These are phyloP conservation scores for Cryomyces minteri DNA, from an alignment of 495 filamentous ascomycete species.

Conservation along the genomic window DNA sequence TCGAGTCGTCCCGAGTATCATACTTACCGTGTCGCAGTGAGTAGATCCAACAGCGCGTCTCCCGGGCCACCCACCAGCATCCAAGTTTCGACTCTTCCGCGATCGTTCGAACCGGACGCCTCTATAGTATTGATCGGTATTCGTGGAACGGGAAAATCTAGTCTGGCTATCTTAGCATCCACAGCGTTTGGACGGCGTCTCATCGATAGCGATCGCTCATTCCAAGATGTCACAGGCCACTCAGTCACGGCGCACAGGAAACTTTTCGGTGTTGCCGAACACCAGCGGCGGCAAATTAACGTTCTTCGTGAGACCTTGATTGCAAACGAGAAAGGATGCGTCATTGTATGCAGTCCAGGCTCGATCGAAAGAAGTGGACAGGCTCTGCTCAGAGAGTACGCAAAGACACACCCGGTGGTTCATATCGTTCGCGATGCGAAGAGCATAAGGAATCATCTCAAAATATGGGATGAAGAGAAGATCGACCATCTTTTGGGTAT, in stretches of 20 bases:
- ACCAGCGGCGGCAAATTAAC: constrained; percentile 40
- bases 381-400: constrained; percentile 25
- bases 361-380: constrained; percentile 24
- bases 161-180: constrained; percentile 59
- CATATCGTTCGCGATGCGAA: constrained; percentile 53
- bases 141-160: constrained; percentile 59
- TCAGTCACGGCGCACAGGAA: constrained; percentile 41
- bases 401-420: constrained; percentile 46
- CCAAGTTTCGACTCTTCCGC: neutral
- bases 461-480: constrained; percentile 34
- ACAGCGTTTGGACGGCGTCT: constrained; percentile 49
- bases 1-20: neutral
- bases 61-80: constrained; percentile 2
- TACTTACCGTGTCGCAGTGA: constrained; percentile 1
- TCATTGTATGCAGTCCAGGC: constrained; percentile 53
- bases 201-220: constrained; percentile 53
- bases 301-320: constrained; percentile 33
- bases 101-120: constrained; percentile 36
- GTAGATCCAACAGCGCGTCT: constrained; percentile 1
- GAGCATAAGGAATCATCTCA: constrained; percentile 44
- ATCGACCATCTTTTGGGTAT: constrained; percentile 26
- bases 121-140: constrained; percentile 62
- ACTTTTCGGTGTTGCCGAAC: constrained; percentile 36
- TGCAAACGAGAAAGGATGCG: constrained; percentile 39
- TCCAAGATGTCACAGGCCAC: constrained; percentile 45